Evolutionary conservation across 495 filamentous ascomycete genomes (phyloP), one percentile per base, ranked within the genome.

Genomic region (Neurospora sublineolata): DNA sequence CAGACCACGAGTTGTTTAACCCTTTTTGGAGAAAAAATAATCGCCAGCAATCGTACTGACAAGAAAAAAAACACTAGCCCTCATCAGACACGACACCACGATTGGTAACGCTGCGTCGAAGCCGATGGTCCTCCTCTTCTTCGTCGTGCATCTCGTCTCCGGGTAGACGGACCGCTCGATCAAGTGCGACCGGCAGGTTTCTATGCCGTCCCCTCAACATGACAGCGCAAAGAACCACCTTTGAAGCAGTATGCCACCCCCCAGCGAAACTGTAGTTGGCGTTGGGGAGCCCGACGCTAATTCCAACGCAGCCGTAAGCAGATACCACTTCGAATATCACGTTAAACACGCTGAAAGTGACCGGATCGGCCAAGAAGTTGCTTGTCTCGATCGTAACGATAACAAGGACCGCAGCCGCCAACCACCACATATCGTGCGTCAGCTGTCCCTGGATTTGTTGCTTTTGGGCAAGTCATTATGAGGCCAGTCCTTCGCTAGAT

Each of bases 341-440:
- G 75, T 94, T 95, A 80, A 96, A 96, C 20, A 93, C 89, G 68
- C 88, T 90, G 81, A 88, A 94, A 1, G 84, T 85, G 20, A 90
- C 83, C 0, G 93, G 93, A 69, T 93, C 84, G 30, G 79, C 76
- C 11, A 86, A 83, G 78, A 90, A 93, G 73, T 91, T 84, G 68
- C 81, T 80, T 3, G 88, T 87, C 76, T 96, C 93, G 70, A 91
- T 89, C 73, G 90, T 90, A 67, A 88, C 84, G 76, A 97, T 93
- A 72, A 93, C 83, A 27, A 93, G 82, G n/a, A 86, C 82, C 33
- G 92, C 92, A 3, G 93, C 79, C 0, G 90, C 89, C 16, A 97
- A 86, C 89, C 89, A 94, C 93, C 93, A 96, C 4, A 94, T 79
- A 75, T 97, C 94, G 80, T 96, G 92, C 40, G 91, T 89, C 10